Conservation (phyloP, 495 filamentous ascomycete genomes). For the Parathielavia appendiculata region DNA sequence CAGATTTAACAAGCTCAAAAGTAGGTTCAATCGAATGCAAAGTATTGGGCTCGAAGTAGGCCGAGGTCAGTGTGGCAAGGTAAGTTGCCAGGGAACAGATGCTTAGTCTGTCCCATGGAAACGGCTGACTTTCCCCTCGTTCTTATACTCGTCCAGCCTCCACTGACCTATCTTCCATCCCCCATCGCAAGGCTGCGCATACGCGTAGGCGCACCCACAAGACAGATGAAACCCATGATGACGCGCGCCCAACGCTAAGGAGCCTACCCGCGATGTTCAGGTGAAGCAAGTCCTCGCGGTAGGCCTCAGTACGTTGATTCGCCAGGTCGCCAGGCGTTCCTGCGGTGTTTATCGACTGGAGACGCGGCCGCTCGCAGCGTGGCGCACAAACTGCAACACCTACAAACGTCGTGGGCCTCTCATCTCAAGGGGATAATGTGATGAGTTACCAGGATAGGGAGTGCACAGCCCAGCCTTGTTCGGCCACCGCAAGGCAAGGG, state of each 20-base stretch:
- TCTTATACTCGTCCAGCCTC: not conserved
- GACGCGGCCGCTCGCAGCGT: too few relatives aligned
- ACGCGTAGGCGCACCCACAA: not conserved
- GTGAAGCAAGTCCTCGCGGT: not conserved
- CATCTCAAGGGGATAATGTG: too few relatives aligned
- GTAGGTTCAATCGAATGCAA: not conserved
- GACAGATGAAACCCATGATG: not conserved
- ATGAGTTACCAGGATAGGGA: too few relatives aligned
- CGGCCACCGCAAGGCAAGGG: too few relatives aligned
- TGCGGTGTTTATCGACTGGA: too few relatives aligned
- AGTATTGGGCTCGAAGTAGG: not conserved
- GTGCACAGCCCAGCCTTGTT: too few relatives aligned
- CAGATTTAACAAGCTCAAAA: not conserved
- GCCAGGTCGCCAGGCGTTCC: too few relatives aligned
- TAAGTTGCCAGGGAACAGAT: not conserved
- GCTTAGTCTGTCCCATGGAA: not conserved
- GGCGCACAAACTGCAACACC: too few relatives aligned
- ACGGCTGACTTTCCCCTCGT: not conserved
- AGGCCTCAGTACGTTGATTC: conserved; percentile 2
- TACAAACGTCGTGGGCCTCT: too few relatives aligned
- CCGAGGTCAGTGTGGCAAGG: not conserved
- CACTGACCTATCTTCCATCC: not conserved
- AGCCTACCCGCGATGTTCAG: too few relatives aligned
- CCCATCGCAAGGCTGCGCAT: not conserved
- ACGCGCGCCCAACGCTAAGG: too few relatives aligned